Percentiles rank a stretch among this genome's conserved stretches.
Conservation (phyloP, 108 stramenopile genomes). For the Pseudonitzschia pungens region DNA sequence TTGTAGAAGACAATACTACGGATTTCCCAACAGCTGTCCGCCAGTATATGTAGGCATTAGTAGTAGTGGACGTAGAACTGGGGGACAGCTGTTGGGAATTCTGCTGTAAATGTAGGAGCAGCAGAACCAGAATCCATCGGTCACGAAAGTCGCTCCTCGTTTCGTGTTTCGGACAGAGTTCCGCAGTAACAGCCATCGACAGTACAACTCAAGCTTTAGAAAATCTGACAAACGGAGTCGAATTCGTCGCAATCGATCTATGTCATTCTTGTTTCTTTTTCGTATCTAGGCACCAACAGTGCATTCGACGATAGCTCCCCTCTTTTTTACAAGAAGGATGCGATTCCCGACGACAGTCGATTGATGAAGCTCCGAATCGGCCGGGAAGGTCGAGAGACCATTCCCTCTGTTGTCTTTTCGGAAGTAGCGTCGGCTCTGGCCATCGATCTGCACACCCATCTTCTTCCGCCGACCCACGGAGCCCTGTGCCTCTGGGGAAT, state of each 20-base stretch:
- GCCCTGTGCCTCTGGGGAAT: conserved; percentile 84
- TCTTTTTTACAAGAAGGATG: conserved; percentile 14
- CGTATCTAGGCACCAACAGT: background rate
- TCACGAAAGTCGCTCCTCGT: too few relatives aligned
- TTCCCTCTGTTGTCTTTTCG: conserved; percentile 47
- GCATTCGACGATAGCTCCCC: background rate
- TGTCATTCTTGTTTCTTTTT: background rate
- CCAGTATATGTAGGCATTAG: too few relatives aligned
- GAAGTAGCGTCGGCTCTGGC: conserved; percentile 59
- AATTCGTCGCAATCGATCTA: background rate
- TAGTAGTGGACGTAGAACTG: too few relatives aligned
- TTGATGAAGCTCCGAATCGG: conserved; percentile 36
- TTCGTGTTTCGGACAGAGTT: too few relatives aligned
- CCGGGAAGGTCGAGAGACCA: conserved; percentile 20
- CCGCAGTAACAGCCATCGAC: background rate
- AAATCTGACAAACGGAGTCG: too few relatives aligned
- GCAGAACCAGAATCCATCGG: too few relatives aligned
- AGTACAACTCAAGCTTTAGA: too few relatives aligned
- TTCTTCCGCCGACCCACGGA: conserved; percentile 85
- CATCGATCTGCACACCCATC: conserved; percentile 91
- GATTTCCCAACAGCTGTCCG: too few relatives aligned
- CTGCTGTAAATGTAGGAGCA: too few relatives aligned
- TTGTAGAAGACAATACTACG: too few relatives aligned
- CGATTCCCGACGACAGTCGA: conserved; percentile 53
- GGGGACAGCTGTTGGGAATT: too few relatives aligned